Conservation (phyloP, 345 rosid genomes). For the Syzygium aqueum region DNA sequence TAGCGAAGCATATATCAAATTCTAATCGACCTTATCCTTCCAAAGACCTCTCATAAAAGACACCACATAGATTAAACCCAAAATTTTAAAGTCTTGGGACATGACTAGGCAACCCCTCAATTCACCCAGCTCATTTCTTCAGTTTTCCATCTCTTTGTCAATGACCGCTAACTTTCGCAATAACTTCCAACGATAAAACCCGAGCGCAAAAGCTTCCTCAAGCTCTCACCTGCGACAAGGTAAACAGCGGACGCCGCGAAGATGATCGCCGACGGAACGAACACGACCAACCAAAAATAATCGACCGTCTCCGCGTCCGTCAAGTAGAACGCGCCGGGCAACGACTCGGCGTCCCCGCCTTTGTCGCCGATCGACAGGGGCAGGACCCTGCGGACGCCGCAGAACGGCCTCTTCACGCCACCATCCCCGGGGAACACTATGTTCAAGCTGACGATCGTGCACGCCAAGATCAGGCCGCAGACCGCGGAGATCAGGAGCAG, state of each 20-base stretch:
- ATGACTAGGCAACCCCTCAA: not conserved
- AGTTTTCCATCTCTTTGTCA: not conserved
- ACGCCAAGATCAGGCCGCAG: slow-evolving; percentile 33
- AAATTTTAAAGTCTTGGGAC: not conserved
- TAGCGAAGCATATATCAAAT: not conserved
- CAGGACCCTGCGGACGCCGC: slow-evolving; percentile 49
- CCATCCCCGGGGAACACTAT: slow-evolving; percentile 69
- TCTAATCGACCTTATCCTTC: not conserved
- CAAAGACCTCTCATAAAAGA: not conserved
- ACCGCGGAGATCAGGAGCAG: slow-evolving; percentile 14
- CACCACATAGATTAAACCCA: not conserved
- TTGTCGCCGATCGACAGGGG: slow-evolving; percentile 38
- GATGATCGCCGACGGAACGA: slow-evolving; percentile 49
- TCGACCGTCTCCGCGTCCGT: slow-evolving; percentile 88
- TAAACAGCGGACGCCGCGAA: slow-evolving; percentile 58
- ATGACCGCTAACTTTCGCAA: not conserved
- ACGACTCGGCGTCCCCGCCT: slow-evolving; percentile 48
- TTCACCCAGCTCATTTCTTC: not conserved
- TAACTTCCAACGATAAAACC: not conserved
- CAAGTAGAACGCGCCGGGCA: slow-evolving; percentile 66
- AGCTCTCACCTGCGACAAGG: slow-evolving; percentile 63
- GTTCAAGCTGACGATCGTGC: slow-evolving; percentile 61
- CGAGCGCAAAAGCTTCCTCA: not conserved
- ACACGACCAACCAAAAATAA: slow-evolving; percentile 86
- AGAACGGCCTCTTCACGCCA: slow-evolving; percentile 56